Evolutionary conservation across 805 yeast species (phyloP).

Genomic region (Yueomyces sinensis): DNA sequence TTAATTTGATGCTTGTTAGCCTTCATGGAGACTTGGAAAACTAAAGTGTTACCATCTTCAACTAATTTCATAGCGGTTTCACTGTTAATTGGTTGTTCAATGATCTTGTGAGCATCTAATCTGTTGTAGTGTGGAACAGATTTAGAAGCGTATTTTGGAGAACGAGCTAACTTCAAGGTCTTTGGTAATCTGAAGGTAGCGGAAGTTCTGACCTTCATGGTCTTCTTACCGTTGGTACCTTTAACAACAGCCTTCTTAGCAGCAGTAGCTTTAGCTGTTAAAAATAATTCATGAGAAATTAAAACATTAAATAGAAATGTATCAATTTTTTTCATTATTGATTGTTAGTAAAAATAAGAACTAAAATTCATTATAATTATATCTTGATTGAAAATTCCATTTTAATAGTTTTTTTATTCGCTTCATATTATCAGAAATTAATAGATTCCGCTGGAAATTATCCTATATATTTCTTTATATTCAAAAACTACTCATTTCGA

Average conservation of each 20-base stretch:
- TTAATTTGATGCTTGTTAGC: conserved; percentile 98
- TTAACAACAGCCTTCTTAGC: conserved; percentile 98
- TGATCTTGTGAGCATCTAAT: conserved; percentile 88
- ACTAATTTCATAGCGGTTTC: conserved; percentile 99
- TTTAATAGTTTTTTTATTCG: no score
- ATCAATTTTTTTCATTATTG: neutral
- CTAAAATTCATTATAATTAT: no score
- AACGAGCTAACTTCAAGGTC: conserved; percentile 86
- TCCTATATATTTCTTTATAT: no score
- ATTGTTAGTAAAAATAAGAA: neutral
- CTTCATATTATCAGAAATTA: no score
- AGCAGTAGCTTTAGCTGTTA: conserved; percentile 85
- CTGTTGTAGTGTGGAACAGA: conserved; percentile 96
- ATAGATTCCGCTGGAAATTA: no score
- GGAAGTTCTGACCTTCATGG: conserved; percentile 84
- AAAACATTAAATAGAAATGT: conserved; percentile 5
- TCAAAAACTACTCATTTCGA: no score
- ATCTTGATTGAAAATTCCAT: neutral
- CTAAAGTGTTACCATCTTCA: conserved; percentile 98
- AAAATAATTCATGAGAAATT: no score
- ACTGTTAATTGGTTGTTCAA: conserved; percentile 89
- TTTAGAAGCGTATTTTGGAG: conserved; percentile 91
- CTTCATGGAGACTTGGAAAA: conserved; percentile 93
- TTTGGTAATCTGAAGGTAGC: conserved; percentile 96
- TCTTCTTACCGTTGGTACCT: conserved; percentile 89